Evolutionary conservation across 768 basidiomycete species (phyloP).

Genomic region (Lentinula sp.): DNA sequence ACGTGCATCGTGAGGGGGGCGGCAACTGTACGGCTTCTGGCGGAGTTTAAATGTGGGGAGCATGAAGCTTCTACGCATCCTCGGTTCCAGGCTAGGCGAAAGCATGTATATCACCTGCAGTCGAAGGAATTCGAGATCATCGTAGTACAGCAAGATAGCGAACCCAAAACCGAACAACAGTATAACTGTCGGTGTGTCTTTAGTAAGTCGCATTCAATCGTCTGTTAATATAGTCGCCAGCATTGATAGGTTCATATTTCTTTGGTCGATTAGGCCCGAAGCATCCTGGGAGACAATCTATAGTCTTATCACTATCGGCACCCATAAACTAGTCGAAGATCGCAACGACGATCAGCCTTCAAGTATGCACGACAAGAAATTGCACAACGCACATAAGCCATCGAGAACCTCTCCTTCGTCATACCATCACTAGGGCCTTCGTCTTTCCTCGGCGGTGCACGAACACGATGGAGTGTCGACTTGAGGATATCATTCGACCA

Average conservation of each 20-base stretch:
- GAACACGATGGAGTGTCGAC: conserved; percentile 29
- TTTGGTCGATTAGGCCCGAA: conserved; percentile 26
- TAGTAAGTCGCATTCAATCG: conserved; percentile 8
- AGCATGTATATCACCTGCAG: too few relatives aligned
- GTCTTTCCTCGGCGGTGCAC: conserved; percentile 17
- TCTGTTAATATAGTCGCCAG: conserved; percentile 18
- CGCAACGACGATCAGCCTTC: neutral
- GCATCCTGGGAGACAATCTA: conserved; percentile 33
- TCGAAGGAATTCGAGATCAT: neutral
- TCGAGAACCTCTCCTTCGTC: conserved; percentile 35
- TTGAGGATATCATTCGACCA: conserved; percentile 25
- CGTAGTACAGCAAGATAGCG: neutral
- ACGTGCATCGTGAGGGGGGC: too few relatives aligned
- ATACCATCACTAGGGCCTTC: conserved; percentile 12
- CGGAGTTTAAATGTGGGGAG: too few relatives aligned
- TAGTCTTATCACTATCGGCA: conserved; percentile 19
- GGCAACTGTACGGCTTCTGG: too few relatives aligned
- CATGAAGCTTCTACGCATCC: too few relatives aligned
- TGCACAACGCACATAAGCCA: conserved; percentile 29
- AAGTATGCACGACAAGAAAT: neutral
- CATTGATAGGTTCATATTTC: conserved; percentile 27
- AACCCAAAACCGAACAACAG: neutral
- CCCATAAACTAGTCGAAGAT: conserved; percentile 15
- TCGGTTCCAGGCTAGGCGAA: too few relatives aligned
- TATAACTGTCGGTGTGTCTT: neutral